Evolutionary conservation across 208 protist genomes (phyloP), one percentile per base, ranked within the genome.

Genomic region (Histomonas meleagridis): DNA sequence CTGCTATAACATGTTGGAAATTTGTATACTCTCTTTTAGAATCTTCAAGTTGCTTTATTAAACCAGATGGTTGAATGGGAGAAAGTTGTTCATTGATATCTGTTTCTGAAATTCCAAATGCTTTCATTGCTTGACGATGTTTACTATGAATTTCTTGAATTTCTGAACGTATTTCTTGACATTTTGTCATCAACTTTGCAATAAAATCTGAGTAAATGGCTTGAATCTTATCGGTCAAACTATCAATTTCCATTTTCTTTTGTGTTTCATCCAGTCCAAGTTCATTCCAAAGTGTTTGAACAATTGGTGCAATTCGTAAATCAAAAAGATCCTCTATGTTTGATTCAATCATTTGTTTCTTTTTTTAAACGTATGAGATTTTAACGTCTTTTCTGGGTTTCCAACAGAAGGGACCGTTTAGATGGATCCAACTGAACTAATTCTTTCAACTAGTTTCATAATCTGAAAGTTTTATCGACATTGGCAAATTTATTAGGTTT

Each of bases 41-140:
- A 32, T 26, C 4, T 26, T 43, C 40, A n/a, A 86, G 46, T 49
- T 86, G 76, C 16, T 86, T 46, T 55, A 86, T 38, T 16, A 86
- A n/a, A n/a, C 55, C 16, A 5, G 7, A 38, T 18, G 21, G 43
- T 38, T 86, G 18, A 38, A 57, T 55, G 40, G 14, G 1, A 43
- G 32, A 43, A 32, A 72, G 40, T 5, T 7, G 16, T 86, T 86
- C 76, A 18, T 51, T 38, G 32, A 86, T 55, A 32, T 55, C n/a
- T 55, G 51, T 86, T 38, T 86, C 76, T 55, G 76, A 46, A 10
- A 86, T 55, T 86, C 76, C 76, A 35, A 57, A 86, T 10, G 76
- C 76, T 16, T 43, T 46, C 76, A 86, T 86, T 51, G 76, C 76
- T 55, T 86, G 76, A 57, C 38, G 23, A 21, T 86, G 76, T 16